Conservation (phyloP, 2,329 filamentous ascomycete species). For the Aspergillus quadrilineatus region DNA sequence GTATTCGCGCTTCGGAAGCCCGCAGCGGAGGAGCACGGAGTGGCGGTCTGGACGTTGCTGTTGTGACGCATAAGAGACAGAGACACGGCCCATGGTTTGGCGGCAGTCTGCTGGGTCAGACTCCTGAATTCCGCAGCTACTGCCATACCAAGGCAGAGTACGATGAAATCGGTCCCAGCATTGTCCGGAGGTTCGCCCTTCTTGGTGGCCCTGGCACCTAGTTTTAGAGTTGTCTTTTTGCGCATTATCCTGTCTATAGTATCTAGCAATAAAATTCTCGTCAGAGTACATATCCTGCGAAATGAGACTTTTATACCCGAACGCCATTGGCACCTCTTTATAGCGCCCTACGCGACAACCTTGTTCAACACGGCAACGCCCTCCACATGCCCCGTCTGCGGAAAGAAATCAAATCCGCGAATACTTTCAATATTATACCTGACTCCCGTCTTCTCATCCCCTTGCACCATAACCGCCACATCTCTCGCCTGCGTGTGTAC, state of each 20-base stretch:
- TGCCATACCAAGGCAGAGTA: conserved; percentile 92
- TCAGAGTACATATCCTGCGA: not conserved
- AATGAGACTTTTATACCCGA: not conserved
- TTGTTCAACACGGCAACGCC: conserved; percentile 60
- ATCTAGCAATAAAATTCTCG: conserved; percentile 14
- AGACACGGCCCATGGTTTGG: conserved; percentile 98
- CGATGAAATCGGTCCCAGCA: conserved; percentile 92
- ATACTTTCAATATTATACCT: conserved; percentile 86
- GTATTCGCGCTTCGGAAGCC: conserved; percentile 88
- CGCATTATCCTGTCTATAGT: conserved; percentile 33
- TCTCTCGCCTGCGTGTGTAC: conserved; percentile 96
- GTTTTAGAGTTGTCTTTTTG: conserved; percentile 32
- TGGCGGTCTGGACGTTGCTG: conserved; percentile 92
- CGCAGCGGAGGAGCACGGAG: conserved; percentile 89
- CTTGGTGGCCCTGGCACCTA: conserved; percentile 76
- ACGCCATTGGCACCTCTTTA: not conserved
- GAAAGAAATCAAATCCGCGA: conserved; percentile 95
- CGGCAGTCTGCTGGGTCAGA: conserved; percentile 92
- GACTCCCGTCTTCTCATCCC: conserved; percentile 44
- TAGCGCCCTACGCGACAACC: conserved; percentile 7
- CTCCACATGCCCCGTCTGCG: conserved; percentile 73
- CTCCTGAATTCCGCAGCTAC: conserved; percentile 96
- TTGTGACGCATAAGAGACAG: conserved; percentile 96
- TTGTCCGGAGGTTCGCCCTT: conserved; percentile 90
- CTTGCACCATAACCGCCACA: conserved; percentile 80